Evolutionary conservation across 768 basidiomycete genomes (phyloP).

Genomic region (Psilocybe sp.): DNA sequence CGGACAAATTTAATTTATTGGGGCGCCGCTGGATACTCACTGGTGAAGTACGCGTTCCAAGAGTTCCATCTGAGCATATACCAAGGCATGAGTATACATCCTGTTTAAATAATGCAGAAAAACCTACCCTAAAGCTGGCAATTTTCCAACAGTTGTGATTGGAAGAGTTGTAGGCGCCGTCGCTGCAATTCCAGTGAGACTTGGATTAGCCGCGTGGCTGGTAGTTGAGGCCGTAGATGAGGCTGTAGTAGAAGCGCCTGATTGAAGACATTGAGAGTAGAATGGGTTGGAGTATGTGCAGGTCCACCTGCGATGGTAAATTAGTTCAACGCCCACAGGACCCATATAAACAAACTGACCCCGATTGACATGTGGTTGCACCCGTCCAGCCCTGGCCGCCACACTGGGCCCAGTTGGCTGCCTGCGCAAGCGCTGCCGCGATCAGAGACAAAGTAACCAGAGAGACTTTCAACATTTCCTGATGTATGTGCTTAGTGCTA

Average conservation of each 20-base stretch:
- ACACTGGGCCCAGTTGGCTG: no score
- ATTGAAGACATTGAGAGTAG: constrained; percentile 37
- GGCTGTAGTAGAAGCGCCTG: background rate
- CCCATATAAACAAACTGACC: no score
- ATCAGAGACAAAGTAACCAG: no score
- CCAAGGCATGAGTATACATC: background rate
- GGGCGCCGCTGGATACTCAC: background rate
- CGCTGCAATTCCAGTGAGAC: constrained; percentile 27
- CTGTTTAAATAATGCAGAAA: background rate
- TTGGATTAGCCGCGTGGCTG: background rate
- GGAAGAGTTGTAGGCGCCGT: constrained; percentile 39
- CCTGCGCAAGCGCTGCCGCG: no score
- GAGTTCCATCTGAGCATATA: constrained; percentile 41
- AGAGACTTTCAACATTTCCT: no score
- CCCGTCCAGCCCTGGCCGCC: no score
- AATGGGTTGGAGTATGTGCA: constrained; percentile 31
- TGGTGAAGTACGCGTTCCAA: constrained; percentile 48
- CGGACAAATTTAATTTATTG: background rate
- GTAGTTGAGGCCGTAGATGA: background rate
- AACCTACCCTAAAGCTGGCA: constrained; percentile 45
- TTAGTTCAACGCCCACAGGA: background rate
- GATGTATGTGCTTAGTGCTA: no score
- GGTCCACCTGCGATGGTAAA: constrained; percentile 23
- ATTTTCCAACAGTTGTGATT: constrained; percentile 35
- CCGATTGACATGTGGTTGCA: no score